Conservation (phyloP, 2,329 filamentous ascomycete genomes). For the Zymoseptoria brevis region DNA sequence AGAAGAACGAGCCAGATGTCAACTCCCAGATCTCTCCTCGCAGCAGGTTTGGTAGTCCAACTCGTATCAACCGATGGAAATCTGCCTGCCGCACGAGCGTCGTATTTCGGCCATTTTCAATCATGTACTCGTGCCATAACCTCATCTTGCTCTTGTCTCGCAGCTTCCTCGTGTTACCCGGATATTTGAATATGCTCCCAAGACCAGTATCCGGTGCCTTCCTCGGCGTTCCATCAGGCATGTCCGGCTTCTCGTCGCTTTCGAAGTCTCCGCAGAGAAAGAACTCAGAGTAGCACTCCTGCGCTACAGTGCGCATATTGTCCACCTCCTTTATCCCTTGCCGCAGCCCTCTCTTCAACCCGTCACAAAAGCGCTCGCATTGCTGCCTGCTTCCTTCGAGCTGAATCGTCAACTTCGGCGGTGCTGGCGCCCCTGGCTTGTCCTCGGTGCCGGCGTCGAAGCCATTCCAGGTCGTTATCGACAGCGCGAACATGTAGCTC, state of each 20-base stretch:
- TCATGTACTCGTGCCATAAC: slow-evolving; percentile 89
- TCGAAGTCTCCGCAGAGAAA: slow-evolving; percentile 33
- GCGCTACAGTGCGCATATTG: slow-evolving; percentile 70
- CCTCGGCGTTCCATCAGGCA: slow-evolving; percentile 27
- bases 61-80: slow-evolving; percentile 93
- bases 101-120: slow-evolving; percentile 85
- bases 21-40: slow-evolving; percentile 95
- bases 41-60: slow-evolving; percentile 86
- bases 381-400: slow-evolving; percentile 79
- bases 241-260: slow-evolving; percentile 41
- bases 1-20: slow-evolving; percentile 81
- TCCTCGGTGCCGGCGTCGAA: slow-evolving; percentile 47
- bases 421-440: slow-evolving; percentile 45
- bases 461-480: slow-evolving; percentile 90
- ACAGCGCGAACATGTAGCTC: slow-evolving; percentile 83
- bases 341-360: slow-evolving; percentile 79
- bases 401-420: slow-evolving; percentile 86
- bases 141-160: slow-evolving; percentile 95
- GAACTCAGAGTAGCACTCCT: slow-evolving; percentile 88
- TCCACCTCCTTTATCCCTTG: slow-evolving; percentile 82
- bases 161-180: slow-evolving; percentile 87
- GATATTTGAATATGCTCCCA: slow-evolving; percentile 88
- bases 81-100: slow-evolving; percentile 92
- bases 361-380: slow-evolving; percentile 94
- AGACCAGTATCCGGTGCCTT: slow-evolving; percentile 80